A percentile compares a stretch with the other conserved stretches of the same genome.
Evolutionary conservation across 2,329 filamentous ascomycete genomes (phyloP).

Genomic region (Trichoderma sp.): DNA sequence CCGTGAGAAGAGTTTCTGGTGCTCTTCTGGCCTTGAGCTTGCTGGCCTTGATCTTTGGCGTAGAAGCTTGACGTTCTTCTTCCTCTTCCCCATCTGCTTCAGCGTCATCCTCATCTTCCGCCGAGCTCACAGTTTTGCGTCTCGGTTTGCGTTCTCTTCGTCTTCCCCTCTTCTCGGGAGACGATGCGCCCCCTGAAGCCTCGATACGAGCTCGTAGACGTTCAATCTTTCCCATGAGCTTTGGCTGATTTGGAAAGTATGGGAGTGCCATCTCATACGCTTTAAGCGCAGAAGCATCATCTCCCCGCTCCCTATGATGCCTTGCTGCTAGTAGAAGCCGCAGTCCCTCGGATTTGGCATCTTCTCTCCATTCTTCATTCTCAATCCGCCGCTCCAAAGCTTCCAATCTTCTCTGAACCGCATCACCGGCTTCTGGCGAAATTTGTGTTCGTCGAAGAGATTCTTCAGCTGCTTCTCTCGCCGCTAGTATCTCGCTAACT

Average conservation of each 20-base stretch:
- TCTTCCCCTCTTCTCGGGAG: constrained; percentile 32
- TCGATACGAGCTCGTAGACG: constrained; percentile 60
- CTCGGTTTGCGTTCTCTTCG: constrained; percentile 31
- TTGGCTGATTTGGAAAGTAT: constrained; percentile 84
- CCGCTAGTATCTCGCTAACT: constrained; percentile 84
- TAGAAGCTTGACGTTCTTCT: constrained; percentile 36
- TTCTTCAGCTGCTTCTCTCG: constrained; percentile 59
- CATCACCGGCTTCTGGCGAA: constrained; percentile 66
- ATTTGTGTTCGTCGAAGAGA: constrained; percentile 36
- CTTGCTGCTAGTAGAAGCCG: constrained; percentile 88
- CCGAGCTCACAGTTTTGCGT: constrained; percentile 31
- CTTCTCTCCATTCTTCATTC: constrained; percentile 62
- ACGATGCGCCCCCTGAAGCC: constrained; percentile 30
- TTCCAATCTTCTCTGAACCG: constrained; percentile 79
- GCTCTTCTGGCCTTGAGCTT: constrained; percentile 40
- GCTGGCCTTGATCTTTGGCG: constrained; percentile 38
- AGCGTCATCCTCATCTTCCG: constrained; percentile 30
- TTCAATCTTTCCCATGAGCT: constrained; percentile 72
- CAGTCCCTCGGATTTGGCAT: constrained; percentile 78
- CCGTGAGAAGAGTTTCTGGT: constrained; percentile 37
- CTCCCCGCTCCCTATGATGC: constrained; percentile 82
- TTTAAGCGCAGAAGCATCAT: constrained; percentile 75
- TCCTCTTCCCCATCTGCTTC: constrained; percentile 36
- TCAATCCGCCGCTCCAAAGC: constrained; percentile 86
- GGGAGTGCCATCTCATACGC: constrained; percentile 86